Conservation (phyloP, 441 rosid genomes). For the Corymbia calophylla region DNA sequence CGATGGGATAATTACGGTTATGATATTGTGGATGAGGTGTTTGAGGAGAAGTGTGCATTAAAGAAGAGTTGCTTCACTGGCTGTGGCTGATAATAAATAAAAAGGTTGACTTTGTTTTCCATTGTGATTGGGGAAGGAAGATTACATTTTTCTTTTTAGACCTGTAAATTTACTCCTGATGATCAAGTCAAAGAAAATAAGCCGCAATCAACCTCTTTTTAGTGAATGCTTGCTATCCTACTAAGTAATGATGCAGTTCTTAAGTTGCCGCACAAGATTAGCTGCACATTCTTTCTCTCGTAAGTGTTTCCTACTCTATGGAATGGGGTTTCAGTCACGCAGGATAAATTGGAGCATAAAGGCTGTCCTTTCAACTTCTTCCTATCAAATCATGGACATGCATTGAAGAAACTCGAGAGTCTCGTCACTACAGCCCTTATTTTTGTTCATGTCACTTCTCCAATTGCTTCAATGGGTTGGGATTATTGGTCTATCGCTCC, state of each 20-base stretch:
- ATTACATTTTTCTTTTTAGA: not conserved
- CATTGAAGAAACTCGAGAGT: constrained; percentile 35
- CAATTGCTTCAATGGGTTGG: constrained; percentile 50
- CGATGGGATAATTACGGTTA: not conserved
- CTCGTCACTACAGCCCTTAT: constrained; percentile 44
- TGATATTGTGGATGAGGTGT: not conserved
- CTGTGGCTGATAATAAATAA: not conserved
- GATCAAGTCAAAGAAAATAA: not conserved
- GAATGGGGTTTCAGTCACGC: constrained; percentile 43
- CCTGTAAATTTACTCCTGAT: not conserved
- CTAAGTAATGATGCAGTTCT: not conserved
- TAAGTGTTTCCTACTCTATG: constrained; percentile 4
- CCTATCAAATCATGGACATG: constrained; percentile 22
- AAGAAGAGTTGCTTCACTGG: not conserved
- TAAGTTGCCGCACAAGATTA: not conserved
- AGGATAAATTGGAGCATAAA: constrained; percentile 31
- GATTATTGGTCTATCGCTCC: constrained; percentile 43
- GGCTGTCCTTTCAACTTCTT: constrained; percentile 15
- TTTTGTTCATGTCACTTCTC: constrained; percentile 60
- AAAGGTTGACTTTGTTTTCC: not conserved
- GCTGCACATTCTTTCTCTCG: not conserved
- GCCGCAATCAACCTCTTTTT: not conserved
- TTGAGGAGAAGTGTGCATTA: not conserved
- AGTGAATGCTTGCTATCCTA: not conserved
- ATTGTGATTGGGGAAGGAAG: not conserved